A percentile compares a stretch with the other conserved stretches of the same genome.
Conservation (phyloP, 192 early-diverging fungal species). For the Allomyces macrogynus region DNA sequence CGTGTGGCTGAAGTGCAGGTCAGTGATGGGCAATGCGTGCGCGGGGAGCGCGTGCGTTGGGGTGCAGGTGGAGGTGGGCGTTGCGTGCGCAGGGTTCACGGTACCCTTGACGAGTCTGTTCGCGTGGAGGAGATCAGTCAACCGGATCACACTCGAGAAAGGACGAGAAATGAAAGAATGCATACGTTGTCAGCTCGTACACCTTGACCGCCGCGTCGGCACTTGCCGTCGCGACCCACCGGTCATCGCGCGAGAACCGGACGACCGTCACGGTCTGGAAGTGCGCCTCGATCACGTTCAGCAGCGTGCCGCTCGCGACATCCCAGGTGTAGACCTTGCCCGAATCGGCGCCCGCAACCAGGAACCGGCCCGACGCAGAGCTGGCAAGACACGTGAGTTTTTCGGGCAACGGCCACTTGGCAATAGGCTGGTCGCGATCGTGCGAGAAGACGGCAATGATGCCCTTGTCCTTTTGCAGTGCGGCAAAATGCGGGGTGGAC, state of each 20-base stretch:
- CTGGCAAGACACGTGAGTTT: background rate
- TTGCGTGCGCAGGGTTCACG: no score
- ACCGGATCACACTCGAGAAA: no score
- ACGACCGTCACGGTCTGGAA: background rate
- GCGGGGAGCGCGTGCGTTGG: background rate
- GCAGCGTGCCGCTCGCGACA: background rate
- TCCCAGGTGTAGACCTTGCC: background rate
- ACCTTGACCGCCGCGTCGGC: background rate
- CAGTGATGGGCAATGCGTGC: background rate
- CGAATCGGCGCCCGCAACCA: background rate
- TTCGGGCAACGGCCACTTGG: background rate
- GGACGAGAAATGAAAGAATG: background rate
- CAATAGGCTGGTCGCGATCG: background rate
- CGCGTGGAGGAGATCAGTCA: no score
- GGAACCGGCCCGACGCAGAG: background rate
- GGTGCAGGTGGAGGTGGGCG: background rate
- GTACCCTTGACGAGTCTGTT: no score
- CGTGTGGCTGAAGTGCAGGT: background rate
- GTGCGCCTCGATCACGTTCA: background rate
- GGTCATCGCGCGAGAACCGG: background rate
- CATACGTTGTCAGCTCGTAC: background rate
- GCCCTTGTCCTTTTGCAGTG: background rate
- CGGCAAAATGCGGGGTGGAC: background rate
- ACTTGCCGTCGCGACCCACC: background rate
- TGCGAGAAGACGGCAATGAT: background rate